A percentile compares a stretch with the other conserved stretches of the same genome.
Evolutionary conservation across 129 eudicot genomes (phyloP).

Genomic region (Tagetes patula): DNA sequence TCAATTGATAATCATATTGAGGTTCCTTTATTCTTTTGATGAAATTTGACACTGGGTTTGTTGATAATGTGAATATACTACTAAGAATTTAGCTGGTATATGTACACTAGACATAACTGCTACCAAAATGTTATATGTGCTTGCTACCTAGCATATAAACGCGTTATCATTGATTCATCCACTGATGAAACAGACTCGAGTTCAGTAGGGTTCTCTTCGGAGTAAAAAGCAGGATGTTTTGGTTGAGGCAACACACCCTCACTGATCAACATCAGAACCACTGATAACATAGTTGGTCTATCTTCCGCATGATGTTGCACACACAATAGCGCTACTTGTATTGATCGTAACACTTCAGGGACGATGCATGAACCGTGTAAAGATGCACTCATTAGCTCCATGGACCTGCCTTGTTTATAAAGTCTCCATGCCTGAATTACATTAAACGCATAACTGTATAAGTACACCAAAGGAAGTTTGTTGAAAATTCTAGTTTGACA

Average conservation of each 20-base stretch:
- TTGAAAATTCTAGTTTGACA: not conserved
- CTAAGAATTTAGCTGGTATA: no score
- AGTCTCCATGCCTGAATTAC: not conserved
- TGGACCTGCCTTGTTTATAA: not conserved
- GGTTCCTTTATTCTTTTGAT: not conserved
- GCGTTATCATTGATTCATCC: constrained; percentile 7
- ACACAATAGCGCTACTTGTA: not conserved
- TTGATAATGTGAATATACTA: no score
- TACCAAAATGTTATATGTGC: not conserved
- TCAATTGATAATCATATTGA: not conserved
- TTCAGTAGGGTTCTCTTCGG: not conserved
- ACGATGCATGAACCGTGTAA: not conserved
- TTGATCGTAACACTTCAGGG: not conserved
- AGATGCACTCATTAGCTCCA: not conserved
- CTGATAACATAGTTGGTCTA: not conserved
- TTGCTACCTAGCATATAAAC: not conserved
- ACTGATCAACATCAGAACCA: no score
- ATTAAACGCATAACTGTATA: not conserved
- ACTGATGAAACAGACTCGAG: not conserved
- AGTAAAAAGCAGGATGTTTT: no score
- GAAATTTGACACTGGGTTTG: no score
- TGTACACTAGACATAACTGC: not conserved
- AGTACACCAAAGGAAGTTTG: no score
- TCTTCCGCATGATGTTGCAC: not conserved
- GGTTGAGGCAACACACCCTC: no score